Conservation (phyloP, 2,329 filamentous ascomycete species). For the Aureobasidium sp. region DNA sequence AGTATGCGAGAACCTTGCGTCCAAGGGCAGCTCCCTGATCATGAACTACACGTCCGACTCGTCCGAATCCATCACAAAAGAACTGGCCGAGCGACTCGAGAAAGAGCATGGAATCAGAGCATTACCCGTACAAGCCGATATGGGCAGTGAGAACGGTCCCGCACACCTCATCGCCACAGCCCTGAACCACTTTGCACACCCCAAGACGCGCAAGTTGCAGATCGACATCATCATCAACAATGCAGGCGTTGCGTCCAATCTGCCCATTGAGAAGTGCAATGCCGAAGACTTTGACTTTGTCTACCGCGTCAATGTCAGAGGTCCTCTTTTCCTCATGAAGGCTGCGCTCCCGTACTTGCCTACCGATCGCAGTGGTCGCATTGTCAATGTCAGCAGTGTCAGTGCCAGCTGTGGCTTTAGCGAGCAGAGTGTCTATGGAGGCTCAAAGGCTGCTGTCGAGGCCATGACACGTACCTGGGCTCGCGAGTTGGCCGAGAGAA, state of each 20-base stretch:
- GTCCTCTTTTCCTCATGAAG: constrained; percentile 69
- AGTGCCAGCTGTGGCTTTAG: constrained; percentile 50
- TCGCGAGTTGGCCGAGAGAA: constrained; percentile 51
- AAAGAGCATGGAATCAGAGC: constrained; percentile 51
- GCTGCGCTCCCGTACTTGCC: constrained; percentile 62
- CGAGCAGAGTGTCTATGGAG: constrained; percentile 54
- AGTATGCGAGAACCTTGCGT: constrained; percentile 61
- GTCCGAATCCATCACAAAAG: constrained; percentile 43
- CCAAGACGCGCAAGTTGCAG: constrained; percentile 50
- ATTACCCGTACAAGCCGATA: constrained; percentile 61
- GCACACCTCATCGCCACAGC: constrained; percentile 51
- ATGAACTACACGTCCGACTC: constrained; percentile 64
- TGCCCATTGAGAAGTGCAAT: constrained; percentile 54
- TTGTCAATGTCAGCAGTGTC: constrained; percentile 55
- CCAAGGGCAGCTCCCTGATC: constrained; percentile 60
- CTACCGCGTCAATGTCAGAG: constrained; percentile 75
- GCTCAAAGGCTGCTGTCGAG: constrained; percentile 59
- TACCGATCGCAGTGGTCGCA: constrained; percentile 55
- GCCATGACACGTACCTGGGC: constrained; percentile 63
- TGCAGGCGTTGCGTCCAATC: constrained; percentile 62
- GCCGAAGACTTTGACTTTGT: constrained; percentile 59
- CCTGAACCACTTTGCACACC: constrained; percentile 50
- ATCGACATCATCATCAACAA: constrained; percentile 86
- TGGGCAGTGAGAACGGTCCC: constrained; percentile 54
- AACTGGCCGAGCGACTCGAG: constrained; percentile 50